Evolutionary conservation across 2,329 filamentous ascomycete species (phyloP).

Genomic region (Arthroderma uncinatum): DNA sequence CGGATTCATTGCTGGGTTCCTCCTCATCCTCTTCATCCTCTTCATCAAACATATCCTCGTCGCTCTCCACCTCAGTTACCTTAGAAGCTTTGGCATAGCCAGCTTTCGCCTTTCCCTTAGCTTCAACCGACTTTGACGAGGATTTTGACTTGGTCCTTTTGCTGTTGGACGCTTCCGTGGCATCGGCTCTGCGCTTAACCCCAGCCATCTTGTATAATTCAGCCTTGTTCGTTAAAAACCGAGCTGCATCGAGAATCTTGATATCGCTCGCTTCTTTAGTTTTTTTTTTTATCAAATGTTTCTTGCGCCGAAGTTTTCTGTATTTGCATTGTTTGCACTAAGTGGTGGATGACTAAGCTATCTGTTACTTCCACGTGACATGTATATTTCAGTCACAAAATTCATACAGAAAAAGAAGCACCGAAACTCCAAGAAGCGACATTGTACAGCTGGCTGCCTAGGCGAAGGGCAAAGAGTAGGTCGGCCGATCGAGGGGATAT

Average conservation of each 20-base stretch:
- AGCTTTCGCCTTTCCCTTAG: conserved; percentile 14
- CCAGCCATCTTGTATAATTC: conserved; percentile 26
- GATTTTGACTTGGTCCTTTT: conserved; percentile 32
- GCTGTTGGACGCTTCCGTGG: conserved; percentile 29
- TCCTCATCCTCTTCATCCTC: neutral
- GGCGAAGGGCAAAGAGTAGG: neutral
- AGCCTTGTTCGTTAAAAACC: neutral
- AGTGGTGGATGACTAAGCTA: neutral
- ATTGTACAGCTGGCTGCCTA: neutral
- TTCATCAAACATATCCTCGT: neutral
- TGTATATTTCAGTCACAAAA: neutral
- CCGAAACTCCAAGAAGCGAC: neutral
- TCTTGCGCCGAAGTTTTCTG: neutral
- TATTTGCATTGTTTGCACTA: neutral
- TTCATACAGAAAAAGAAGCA: neutral
- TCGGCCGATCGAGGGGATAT: neutral
- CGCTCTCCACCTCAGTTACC: neutral
- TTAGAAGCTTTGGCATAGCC: neutral
- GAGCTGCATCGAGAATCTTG: neutral
- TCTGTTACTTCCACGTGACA: neutral
- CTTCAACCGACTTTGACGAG: conserved; percentile 21
- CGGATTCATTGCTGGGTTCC: neutral
- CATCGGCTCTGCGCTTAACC: conserved; percentile 32
- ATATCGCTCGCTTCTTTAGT: neutral
- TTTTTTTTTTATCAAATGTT: conserved; percentile 21